These are phyloP conservation scores for Salvia miltiorrhiza DNA, from an alignment of 257 asterid genomes.

Conservation along the genomic window DNA sequence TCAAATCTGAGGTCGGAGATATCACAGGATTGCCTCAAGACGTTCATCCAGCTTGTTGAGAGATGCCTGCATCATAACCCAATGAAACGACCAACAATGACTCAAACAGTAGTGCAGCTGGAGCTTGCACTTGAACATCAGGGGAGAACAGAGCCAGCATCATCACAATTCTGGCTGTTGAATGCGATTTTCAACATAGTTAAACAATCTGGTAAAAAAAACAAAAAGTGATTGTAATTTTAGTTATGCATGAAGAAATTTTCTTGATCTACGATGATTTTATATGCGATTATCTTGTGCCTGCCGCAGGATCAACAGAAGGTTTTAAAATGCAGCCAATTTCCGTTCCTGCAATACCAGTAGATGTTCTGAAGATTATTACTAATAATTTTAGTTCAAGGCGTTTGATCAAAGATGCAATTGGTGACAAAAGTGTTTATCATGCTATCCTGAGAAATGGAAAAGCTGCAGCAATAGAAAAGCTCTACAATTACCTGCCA, in stretches of 20 bases:
- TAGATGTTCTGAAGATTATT: slow-evolving; percentile 14
- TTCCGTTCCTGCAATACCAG: slow-evolving; percentile 19
- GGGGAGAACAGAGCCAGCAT: neutral
- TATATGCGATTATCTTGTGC: neutral
- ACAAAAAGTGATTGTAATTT: neutral
- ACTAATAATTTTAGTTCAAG: slow-evolving; percentile 18
- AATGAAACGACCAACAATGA: slow-evolving; percentile 40
- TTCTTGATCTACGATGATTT: neutral
- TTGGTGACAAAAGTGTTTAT: slow-evolving; percentile 17
- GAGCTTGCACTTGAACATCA: neutral
- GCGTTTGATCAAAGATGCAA: slow-evolving; percentile 12
- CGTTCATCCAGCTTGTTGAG: slow-evolving; percentile 28
- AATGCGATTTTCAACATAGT: neutral
- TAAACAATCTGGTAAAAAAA: slow-evolving; percentile 1
- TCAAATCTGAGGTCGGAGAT: slow-evolving; percentile 25
- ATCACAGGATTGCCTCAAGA: slow-evolving; percentile 31
- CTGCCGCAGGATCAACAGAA: slow-evolving; percentile 8
- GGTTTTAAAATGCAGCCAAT: neutral
- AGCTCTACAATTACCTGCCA: slow-evolving; percentile 20
- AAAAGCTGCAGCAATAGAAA: slow-evolving; percentile 22
- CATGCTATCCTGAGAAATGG: slow-evolving; percentile 26
- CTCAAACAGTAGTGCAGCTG: slow-evolving; percentile 7
- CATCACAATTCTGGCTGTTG: neutral
- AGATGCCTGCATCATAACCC: slow-evolving; percentile 39
- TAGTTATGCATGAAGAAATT: neutral